These are phyloP conservation scores for Sphagnum contortum DNA, from an alignment of 225 moss, liverwort and hornwort species.

Conservation along the genomic window DNA sequence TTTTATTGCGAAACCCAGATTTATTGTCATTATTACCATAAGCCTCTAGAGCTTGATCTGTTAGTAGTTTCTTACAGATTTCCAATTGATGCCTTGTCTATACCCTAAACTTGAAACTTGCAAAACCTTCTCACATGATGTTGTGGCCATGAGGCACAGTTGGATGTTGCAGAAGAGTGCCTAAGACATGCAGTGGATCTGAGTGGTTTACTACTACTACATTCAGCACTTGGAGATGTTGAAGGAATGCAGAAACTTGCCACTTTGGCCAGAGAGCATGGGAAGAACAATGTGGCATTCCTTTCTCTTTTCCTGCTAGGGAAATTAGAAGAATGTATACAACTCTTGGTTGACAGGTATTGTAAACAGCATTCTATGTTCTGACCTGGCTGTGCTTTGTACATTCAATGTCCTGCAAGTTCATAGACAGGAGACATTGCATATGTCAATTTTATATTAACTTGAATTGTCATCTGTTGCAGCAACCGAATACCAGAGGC, in stretches of 20 bases:
- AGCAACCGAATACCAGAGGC: constrained; percentile 98
- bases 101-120: too few relatives aligned
- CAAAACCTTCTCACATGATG: too few relatives aligned
- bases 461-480: constrained; percentile 2
- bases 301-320: constrained; percentile 74
- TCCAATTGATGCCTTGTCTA: too few relatives aligned
- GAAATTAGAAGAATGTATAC: constrained; percentile 77
- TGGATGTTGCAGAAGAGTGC: constrained; percentile 90
- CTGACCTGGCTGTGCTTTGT: too few relatives aligned
- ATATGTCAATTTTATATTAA: too few relatives aligned
- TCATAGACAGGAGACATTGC: too few relatives aligned
- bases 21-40: too few relatives aligned
- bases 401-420: too few relatives aligned
- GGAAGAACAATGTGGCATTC: constrained; percentile 93
- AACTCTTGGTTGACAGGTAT: constrained; percentile 83
- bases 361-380: not conserved
- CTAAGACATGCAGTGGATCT: constrained; percentile 73
- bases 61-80: too few relatives aligned
- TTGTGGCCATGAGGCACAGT: constrained; percentile 25
- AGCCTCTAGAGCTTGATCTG: too few relatives aligned
- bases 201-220: constrained; percentile 73
- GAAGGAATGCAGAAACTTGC: constrained; percentile 64
- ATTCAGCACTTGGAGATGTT: constrained; percentile 74
- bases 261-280: constrained; percentile 58
- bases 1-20: too few relatives aligned